A percentile compares a stretch with the other conserved stretches of the same genome.
These are phyloP conservation scores for Colletotrichum sp. DNA, from an alignment of 2,329 filamentous ascomycete species.

Conservation along the genomic window DNA sequence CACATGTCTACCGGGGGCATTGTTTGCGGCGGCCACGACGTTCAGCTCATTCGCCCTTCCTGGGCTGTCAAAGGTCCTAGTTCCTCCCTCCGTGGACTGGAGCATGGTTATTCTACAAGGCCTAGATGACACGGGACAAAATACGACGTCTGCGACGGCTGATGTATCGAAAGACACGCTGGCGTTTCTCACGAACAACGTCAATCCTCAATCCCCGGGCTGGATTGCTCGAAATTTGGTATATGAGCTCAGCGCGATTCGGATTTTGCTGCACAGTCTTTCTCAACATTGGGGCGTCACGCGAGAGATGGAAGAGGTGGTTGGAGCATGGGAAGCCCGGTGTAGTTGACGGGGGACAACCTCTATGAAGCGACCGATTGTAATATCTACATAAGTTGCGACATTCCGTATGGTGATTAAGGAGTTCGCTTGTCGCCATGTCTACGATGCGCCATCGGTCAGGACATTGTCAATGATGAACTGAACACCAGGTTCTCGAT, in stretches of 20 bases:
- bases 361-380: background rate
- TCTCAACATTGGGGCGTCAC: background rate
- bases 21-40: background rate
- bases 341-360: background rate
- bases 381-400: background rate
- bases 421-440: accelerated
- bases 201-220: background rate
- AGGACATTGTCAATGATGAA: conserved; percentile 26
- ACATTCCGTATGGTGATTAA: background rate
- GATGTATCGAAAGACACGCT: background rate
- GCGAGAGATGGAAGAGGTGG: background rate
- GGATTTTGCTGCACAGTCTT: background rate
- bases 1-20: background rate
- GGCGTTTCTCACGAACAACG: background rate
- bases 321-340: background rate
- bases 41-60: background rate
- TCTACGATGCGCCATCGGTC: background rate
- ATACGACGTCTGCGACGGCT: background rate
- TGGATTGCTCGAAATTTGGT: background rate
- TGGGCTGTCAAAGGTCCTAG: background rate
- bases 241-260: background rate
- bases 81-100: background rate
- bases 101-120: background rate
- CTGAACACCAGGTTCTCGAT: conserved; percentile 43
- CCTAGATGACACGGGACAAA: background rate